Percentiles rank a stretch among this genome's conserved stretches.
phyloP scores from a whole-genome alignment of 108 stramenopile genomes.

The Cyclotella kingstonii region DNA sequence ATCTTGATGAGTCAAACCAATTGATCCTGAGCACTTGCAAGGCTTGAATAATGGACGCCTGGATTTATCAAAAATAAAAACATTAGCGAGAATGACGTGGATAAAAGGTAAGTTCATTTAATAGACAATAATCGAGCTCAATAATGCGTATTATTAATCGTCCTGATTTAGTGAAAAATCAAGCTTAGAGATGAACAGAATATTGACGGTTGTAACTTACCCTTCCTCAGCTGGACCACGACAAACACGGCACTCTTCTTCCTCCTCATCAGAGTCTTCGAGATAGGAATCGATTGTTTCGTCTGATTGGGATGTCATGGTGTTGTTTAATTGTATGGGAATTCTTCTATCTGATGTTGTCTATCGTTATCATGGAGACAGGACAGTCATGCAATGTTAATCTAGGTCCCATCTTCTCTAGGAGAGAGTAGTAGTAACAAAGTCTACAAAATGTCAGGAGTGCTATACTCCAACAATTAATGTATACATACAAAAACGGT shows the following conservation, averaged over 20 bases:
- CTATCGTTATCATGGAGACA: too few relatives aligned
- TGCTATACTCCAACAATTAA: too few relatives aligned
- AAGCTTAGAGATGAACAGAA: not conserved
- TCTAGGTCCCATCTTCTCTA: too few relatives aligned
- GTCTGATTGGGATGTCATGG: conserved; percentile 12
- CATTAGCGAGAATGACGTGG: not conserved
- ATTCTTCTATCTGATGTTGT: not conserved
- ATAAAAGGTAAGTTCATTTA: too few relatives aligned
- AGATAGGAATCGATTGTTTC: not conserved
- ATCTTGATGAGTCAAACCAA: conserved; percentile 88
- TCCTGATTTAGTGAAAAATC: not conserved
- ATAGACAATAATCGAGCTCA: too few relatives aligned
- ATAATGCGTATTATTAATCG: too few relatives aligned
- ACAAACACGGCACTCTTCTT: conserved; percentile 89
- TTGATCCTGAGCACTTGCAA: conserved; percentile 91
- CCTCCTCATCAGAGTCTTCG: conserved; percentile 43
- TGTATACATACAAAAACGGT: too few relatives aligned
- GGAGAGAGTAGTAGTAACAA: too few relatives aligned
- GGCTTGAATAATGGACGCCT: conserved; percentile 77
- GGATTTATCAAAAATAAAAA: conserved; percentile 10
- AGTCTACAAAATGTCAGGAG: too few relatives aligned
- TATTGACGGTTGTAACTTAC: conserved; percentile 48
- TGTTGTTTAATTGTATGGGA: not conserved
- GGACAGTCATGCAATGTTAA: too few relatives aligned
- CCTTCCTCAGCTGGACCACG: conserved; percentile 86